A percentile compares a stretch with the other conserved stretches of the same genome.
phyloP scores from a whole-genome alignment of 306 rosid genomes.

The Casuarina cunninghamiana region DNA sequence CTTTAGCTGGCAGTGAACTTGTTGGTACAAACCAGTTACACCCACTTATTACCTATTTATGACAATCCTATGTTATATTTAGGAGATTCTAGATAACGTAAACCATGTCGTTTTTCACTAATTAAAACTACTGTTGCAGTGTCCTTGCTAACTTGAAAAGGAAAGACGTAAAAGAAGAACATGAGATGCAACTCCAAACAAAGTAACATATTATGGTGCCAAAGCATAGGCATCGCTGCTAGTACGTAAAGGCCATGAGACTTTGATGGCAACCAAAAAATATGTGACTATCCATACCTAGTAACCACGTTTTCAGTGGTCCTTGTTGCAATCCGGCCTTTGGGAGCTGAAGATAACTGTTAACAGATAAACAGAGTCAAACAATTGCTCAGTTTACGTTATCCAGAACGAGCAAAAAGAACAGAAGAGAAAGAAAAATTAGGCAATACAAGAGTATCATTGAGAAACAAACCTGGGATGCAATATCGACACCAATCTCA shows the following conservation, averaged over 20 bases:
- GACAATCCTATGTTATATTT: too few relatives aligned
- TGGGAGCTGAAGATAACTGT: conserved; percentile 95
- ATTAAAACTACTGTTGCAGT: background rate
- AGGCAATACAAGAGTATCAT: conserved; percentile 6
- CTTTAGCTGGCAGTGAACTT: too few relatives aligned
- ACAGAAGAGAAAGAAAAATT: background rate
- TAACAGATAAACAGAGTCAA: conserved; percentile 13
- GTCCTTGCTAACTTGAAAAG: background rate
- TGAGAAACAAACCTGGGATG: conserved; percentile 78
- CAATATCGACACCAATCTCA: conserved; percentile 98
- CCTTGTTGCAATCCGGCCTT: conserved; percentile 86
- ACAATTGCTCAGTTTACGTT: background rate
- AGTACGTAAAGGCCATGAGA: background rate
- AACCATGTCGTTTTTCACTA: too few relatives aligned
- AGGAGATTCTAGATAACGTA: too few relatives aligned
- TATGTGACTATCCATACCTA: conserved; percentile 38
- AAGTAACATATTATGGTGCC: background rate
- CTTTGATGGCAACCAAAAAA: background rate
- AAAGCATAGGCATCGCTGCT: background rate
- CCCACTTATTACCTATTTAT: too few relatives aligned
- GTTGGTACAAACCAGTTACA: too few relatives aligned
- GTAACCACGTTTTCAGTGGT: conserved; percentile 55
- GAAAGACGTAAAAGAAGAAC: too few relatives aligned
- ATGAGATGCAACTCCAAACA: background rate
- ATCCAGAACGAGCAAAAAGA: conserved; percentile 17